phyloP scores from a whole-genome alignment of 2,329 filamentous ascomycete genomes.

The Aspergillus quadrilineatus region DNA sequence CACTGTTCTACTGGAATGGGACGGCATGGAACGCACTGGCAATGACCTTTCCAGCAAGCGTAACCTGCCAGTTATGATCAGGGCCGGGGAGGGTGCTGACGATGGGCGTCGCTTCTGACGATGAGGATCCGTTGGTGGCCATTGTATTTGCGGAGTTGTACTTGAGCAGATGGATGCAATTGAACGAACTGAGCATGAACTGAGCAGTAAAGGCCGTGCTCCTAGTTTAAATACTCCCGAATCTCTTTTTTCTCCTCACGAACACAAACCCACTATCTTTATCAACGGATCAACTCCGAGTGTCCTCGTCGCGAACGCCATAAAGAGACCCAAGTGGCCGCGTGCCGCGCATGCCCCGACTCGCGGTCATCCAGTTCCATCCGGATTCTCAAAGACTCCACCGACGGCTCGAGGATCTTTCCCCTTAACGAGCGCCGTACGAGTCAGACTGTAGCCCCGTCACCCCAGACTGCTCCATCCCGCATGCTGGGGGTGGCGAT shows the following conservation, averaged over 20 bases:
- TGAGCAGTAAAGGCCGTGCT: too few relatives aligned
- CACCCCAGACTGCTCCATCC: background rate
- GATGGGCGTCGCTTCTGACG: background rate
- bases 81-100: background rate
- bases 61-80: conserved; percentile 3
- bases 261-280: background rate
- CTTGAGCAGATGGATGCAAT: too few relatives aligned
- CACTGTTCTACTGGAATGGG: background rate
- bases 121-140: background rate
- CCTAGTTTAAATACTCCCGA: background rate
- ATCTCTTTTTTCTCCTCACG: background rate
- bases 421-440: too few relatives aligned
- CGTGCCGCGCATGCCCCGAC: background rate
- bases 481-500: background rate
- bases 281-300: background rate
- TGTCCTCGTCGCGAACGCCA: background rate
- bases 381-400: too few relatives aligned
- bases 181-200: background rate
- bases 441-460: background rate
- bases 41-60: conserved; percentile 5
- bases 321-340: background rate
- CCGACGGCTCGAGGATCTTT: background rate
- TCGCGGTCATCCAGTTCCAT: background rate
- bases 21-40: background rate
- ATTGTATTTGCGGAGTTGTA: background rate